Evolutionary conservation across 768 basidiomycete genomes (phyloP), one percentile per base, ranked within the genome.

Genomic region (Lanmaoa rubissima): DNA sequence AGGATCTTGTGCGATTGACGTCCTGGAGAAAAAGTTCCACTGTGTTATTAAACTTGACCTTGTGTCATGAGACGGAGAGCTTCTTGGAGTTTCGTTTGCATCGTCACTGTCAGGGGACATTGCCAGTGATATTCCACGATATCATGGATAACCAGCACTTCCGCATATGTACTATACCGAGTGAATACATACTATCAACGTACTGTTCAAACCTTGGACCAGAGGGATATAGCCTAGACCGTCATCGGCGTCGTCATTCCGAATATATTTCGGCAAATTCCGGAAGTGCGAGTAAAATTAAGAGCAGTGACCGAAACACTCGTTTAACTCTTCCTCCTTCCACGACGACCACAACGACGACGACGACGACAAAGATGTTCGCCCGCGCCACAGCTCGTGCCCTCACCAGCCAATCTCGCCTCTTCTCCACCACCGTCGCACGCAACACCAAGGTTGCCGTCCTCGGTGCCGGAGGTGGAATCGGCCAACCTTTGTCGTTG

Each of bases 401-500:
- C 42, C 69, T 88, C 65, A 69, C 81, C 53, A 67, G 77, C 53
- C 80, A 80, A 38, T 71, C 84, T 59, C 85, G 88, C 68, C 76
- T 81, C 52, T 93, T 94, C 79, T 92, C 90, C 46, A 86, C 90
- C 28, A 86, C 87, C 24, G 78, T 83, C 26, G 69, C 85, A 44
- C 82, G 86, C 67, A 82, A 81, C 61, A 87, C 86, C 63, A 95
- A 94, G 79, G 96, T 97, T 73, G 90, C 91, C 49, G 95, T 99
- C 58, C 91, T 97, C 73, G 96, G 96, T 67, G 97, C 97, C 59
- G 96, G 93, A 67, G 96, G 96, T 82, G 96, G 96, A 75, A 98
- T 98, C 74, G 96, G 96, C 73, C 96, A 98, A 75, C 95, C 96
- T 69, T 79, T 98, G 67, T 96, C 94, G 47, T 78, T 98, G 61